phyloP scores from a whole-genome alignment of 2,329 filamentous ascomycete species.

The Hymenoscyphus repandus region DNA sequence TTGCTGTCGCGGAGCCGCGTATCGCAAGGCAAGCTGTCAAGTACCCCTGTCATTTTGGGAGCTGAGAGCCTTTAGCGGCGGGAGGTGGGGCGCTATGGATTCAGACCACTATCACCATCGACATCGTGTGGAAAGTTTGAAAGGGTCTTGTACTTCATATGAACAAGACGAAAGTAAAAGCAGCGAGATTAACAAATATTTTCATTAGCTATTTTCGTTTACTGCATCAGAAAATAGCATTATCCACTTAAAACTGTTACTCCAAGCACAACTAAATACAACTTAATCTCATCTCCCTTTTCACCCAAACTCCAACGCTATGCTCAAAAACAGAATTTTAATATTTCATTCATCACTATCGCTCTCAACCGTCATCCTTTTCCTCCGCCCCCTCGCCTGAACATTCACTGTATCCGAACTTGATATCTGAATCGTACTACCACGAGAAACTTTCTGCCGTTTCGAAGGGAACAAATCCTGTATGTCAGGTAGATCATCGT shows the following conservation, averaged over 20 bases:
- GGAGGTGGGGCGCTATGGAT: too few relatives aligned
- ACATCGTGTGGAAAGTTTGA: too few relatives aligned
- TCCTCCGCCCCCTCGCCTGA: slow-evolving; percentile 10
- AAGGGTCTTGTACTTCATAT: too few relatives aligned
- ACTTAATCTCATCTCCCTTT: too few relatives aligned
- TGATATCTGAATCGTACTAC: background rate
- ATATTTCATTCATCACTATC: slow-evolving; percentile 24
- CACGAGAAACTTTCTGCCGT: background rate
- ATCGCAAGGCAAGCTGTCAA: background rate
- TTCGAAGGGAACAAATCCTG: background rate
- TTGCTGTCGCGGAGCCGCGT: background rate
- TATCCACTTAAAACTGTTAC: too few relatives aligned
- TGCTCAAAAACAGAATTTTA: slow-evolving; percentile 10
- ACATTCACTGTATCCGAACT: slow-evolving; percentile 7
- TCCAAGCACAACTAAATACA: too few relatives aligned
- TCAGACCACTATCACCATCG: too few relatives aligned
- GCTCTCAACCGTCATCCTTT: slow-evolving; percentile 13
- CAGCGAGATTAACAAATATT: too few relatives aligned
- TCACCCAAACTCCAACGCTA: slow-evolving; percentile 18
- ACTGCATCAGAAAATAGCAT: too few relatives aligned
- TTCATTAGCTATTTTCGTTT: too few relatives aligned
- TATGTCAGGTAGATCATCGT: slow-evolving; percentile 16
- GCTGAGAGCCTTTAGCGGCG: too few relatives aligned
- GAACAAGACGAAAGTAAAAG: too few relatives aligned
- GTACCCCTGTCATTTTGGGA: background rate